Base-by-base conservation (phyloP, 2,329 filamentous ascomycete species). In the Fusarium bactridioides region DNA sequence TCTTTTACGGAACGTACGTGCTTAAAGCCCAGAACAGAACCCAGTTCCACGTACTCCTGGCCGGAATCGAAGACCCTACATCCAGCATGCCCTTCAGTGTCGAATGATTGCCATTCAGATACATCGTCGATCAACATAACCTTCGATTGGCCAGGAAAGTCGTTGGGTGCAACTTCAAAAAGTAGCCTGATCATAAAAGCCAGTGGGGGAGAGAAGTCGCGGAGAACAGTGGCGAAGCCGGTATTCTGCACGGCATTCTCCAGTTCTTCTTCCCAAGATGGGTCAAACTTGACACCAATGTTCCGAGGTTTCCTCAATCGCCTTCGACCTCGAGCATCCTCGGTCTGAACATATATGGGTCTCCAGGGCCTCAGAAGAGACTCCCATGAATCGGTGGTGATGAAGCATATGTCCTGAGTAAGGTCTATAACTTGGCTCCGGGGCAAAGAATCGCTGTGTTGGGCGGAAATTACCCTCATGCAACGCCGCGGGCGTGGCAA, bases 101-200 rank as follows among this genome's bases (percentile, higher is more conserved):
- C 15, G 10, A 4, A 31, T n/a, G 27, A 48, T 48, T 48, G 15
- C 45, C 21, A 48, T 48, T 48, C 27, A 9, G 45, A 31, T 48
- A 4, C 10, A 18, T 31, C 27, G 7, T 48, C 45, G 7, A 48
- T 31, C 27, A 48, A 0, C 27, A 48, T 31, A 18, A 31, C 10
- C 27, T 6, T 48, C 2, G 45, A 31, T n/a, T 4, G 10, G 45
- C 12, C 12, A 7, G 0, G 2, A 23, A 2, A 4, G 7, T 2
- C 1, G 0, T 48, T 3, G 10, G 3, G 11, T 3, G 27, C 45
- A 31, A 48, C 21, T 3, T 31, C 3, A 16, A 48, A 48, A 12
- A 48, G 45, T 5, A n/a, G 15, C 11, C 45, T 31, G 27, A 31
- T n/a, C 15, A 13, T 16, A 18, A 48, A 31, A 2, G 45, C 45